Evolutionary conservation across 1,139 yeast genomes (phyloP).

Genomic region (Debaryomyces robertsiae): DNA sequence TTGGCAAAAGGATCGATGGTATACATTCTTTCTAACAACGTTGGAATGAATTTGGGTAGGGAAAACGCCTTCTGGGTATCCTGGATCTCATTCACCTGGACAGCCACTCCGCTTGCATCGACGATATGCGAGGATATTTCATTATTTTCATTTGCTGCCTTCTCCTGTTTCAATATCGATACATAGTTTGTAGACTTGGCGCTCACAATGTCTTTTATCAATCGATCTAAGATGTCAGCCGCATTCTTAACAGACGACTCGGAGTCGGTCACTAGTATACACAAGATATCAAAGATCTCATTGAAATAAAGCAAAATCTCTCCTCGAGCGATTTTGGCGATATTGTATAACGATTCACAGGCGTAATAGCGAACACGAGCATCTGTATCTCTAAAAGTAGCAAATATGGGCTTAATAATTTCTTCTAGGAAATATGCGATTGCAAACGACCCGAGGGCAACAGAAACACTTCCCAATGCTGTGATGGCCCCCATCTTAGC

Average conservation of each 20-base stretch:
- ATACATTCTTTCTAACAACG: constrained; percentile 86
- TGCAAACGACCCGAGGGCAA: constrained; percentile 51
- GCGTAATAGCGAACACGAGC: constrained; percentile 96
- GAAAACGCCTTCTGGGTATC: constrained; percentile 79
- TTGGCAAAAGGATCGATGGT: constrained; percentile 92
- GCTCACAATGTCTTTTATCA: constrained; percentile 92
- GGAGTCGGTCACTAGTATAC: constrained; percentile 87
- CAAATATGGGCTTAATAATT: constrained; percentile 89
- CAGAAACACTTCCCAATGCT: constrained; percentile 52
- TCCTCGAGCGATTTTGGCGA: constrained; percentile 96
- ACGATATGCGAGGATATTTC: constrained; percentile 49
- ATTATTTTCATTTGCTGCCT: constrained; percentile 36
- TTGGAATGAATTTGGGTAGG: constrained; percentile 84
- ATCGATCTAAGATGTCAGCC: constrained; percentile 87
- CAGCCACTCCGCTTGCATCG: constrained; percentile 53
- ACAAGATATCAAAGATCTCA: constrained; percentile 90
- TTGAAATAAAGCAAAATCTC: constrained; percentile 89
- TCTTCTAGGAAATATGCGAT: constrained; percentile 72
- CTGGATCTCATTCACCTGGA: constrained; percentile 63
- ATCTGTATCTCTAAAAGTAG: constrained; percentile 96
- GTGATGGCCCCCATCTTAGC: constrained; percentile 56
- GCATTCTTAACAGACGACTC: constrained; percentile 94
- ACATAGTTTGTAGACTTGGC: constrained; percentile 92
- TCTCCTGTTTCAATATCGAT: constrained; percentile 68
- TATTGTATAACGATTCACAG: constrained; percentile 93